Conservation (phyloP, 1,284 basidiomycete species). For the Prillingera fragicola region DNA sequence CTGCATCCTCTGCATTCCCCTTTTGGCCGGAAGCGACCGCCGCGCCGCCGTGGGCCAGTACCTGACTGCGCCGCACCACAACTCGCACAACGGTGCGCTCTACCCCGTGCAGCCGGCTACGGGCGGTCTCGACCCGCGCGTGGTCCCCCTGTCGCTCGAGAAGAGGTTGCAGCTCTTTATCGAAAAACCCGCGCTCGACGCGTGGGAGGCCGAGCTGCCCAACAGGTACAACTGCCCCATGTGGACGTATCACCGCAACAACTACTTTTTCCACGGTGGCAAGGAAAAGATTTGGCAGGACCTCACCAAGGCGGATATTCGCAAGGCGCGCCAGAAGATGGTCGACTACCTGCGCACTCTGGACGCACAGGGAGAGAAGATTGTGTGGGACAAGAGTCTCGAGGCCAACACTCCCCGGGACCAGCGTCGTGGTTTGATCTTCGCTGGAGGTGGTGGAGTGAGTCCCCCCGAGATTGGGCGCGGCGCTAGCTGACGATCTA, state of each 20-base stretch:
- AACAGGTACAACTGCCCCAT: slow-evolving; percentile 39
- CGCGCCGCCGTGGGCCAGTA: slow-evolving; percentile 5
- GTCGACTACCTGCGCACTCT: slow-evolving; percentile 42
- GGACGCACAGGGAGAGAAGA: slow-evolving; percentile 35
- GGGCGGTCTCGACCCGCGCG: slow-evolving; percentile 30
- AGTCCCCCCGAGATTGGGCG: slow-evolving; percentile 10
- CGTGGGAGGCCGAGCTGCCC: slow-evolving; percentile 41
- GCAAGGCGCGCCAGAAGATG: slow-evolving; percentile 39
- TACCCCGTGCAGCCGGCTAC: slow-evolving; percentile 3
- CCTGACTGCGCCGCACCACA: background rate
- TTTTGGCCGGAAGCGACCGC: slow-evolving; percentile 10
- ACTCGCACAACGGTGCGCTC: background rate
- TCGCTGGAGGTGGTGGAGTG: slow-evolving; percentile 48
- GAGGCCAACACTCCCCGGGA: slow-evolving; percentile 26
- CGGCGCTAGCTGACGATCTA: background rate
- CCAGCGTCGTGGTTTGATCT: slow-evolving; percentile 46
- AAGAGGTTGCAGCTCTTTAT: slow-evolving; percentile 32
- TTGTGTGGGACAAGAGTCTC: slow-evolving; percentile 42
- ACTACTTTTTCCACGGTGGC: slow-evolving; percentile 44
- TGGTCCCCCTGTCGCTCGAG: slow-evolving; percentile 35
- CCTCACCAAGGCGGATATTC: slow-evolving; percentile 37
- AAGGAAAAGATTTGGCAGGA: slow-evolving; percentile 42
- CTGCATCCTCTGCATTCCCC: slow-evolving; percentile 11
- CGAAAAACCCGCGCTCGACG: slow-evolving; percentile 34
- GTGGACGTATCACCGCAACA: slow-evolving; percentile 42